Percentiles rank a stretch among this genome's conserved stretches.
Conservation (phyloP, 257 asterid species). For the Thymus quinquecostatus region DNA sequence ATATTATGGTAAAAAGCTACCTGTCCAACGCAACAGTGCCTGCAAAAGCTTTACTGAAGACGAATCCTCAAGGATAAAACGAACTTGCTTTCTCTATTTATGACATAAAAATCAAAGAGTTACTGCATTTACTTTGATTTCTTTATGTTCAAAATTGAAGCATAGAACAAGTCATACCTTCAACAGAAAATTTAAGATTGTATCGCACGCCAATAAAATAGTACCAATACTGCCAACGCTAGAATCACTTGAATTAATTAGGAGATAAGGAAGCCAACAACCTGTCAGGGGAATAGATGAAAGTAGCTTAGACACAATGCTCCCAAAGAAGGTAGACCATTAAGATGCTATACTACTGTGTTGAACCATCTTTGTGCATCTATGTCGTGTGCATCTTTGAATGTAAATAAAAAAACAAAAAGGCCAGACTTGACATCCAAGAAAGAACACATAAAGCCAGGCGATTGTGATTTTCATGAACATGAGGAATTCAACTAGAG, state of each 20-base stretch:
- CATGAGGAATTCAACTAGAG: conserved; percentile 13
- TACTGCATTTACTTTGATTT: conserved; percentile 14
- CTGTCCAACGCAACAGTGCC: conserved; percentile 69
- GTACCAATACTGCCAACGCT: conserved; percentile 49
- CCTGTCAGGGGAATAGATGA: conserved; percentile 48
- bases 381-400: not conserved
- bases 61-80: conserved; percentile 41
- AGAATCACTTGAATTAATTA: conserved; percentile 46
- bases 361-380: not conserved
- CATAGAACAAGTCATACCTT: conserved; percentile 48
- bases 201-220: conserved; percentile 80
- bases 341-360: not conserved
- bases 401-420: not conserved
- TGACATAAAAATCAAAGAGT: conserved; percentile 22
- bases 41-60: conserved; percentile 61
- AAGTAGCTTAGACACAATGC: conserved; percentile 6
- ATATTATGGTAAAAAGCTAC: conserved; percentile 38
- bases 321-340: conserved; percentile 1
- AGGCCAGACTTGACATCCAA: too few relatives aligned
- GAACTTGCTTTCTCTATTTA: conserved; percentile 49
- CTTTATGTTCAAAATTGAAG: conserved; percentile 6
- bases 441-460: too few relatives aligned
- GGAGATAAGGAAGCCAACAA: conserved; percentile 57
- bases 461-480: conserved; percentile 4
- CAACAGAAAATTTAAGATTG: conserved; percentile 68